Evolutionary conservation across 2,329 filamentous ascomycete genomes (phyloP), one percentile per base, ranked within the genome.

Genomic region (Coniochaeta prunicola): DNA sequence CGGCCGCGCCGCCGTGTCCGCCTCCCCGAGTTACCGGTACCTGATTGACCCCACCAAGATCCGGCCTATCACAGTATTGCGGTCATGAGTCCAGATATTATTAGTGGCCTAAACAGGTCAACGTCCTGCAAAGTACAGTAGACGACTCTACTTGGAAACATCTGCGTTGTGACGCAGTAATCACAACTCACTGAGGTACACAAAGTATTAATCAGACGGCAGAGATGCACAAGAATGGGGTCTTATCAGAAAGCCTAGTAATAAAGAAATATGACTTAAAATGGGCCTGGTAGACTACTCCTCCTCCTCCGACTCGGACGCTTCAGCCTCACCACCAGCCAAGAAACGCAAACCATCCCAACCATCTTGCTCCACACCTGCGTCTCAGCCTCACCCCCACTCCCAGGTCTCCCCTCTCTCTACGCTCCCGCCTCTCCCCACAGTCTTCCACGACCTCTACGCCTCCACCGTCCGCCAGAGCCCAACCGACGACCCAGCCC

Each of bases 391-490:
- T 13, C 45, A 15, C 10, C 30, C 21, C 24, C 15, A 15, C 13
- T 17, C 45, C 15, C 45, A 30, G 24, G 13, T 13, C 40, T 21
- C 40, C 6, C 24, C 40, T 17, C 28, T 26, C 24, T 28, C 45
- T 26, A 17, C 45, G 6, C 74, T 92, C 36, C 91, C 90, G 31
- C 90, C 92, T 9, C 80, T 97, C 24, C 93, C 92, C 9, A 73
- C 85, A 13, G 77, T 84, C 58, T 97, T 99, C 72, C 90, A 92
- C 71, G 90, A 97, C 71, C 81, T 97, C 58, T 97, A 99, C 74
- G 89, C 92, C 30, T 88, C 90, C 12, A 90, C 87, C 42, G 87
- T 90, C 57, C 86, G 93, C 62, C 79, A 89, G 62, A 90, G 89
- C 72, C 87, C 88, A 42, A 80, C 79, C 65, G 94, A 97, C 73